Percentiles rank a stretch among this genome's conserved stretches.
Conservation (phyloP, 805 yeast species). For the Saccharomycopsis sp. region DNA sequence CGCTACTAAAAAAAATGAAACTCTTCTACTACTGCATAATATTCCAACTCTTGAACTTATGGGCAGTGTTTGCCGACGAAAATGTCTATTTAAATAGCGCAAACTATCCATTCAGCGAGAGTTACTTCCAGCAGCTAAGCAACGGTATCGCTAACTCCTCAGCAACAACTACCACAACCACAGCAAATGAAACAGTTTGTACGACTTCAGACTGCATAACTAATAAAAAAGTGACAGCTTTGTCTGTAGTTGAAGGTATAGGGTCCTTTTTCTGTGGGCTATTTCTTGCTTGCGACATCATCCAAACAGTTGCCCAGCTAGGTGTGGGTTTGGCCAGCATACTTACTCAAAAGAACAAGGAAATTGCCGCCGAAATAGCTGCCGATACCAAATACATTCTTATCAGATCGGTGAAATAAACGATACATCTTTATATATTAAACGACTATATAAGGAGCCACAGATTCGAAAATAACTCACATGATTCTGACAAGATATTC, state of each 20-base stretch:
- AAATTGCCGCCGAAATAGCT: background rate
- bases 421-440: background rate
- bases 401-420: background rate
- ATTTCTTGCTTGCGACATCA: background rate
- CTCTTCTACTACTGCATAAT: background rate
- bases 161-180: background rate
- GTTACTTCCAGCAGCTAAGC: background rate
- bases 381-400: background rate
- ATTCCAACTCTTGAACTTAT: background rate
- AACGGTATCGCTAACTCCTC: background rate
- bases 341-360: background rate
- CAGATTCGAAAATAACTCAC: too few species aligned
- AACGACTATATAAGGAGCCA: background rate
- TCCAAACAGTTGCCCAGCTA: background rate
- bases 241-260: background rate
- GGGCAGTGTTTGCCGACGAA: background rate
- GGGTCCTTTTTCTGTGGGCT: background rate
- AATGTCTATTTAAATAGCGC: background rate
- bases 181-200: background rate
- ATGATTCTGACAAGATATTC: too few species aligned
- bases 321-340: background rate
- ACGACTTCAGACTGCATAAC: background rate
- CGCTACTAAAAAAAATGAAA: background rate
- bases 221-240: background rate
- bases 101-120: background rate